phyloP scores from a whole-genome alignment of 1,284 basidiomycete species.

The Singerocomus rubriflavus region DNA sequence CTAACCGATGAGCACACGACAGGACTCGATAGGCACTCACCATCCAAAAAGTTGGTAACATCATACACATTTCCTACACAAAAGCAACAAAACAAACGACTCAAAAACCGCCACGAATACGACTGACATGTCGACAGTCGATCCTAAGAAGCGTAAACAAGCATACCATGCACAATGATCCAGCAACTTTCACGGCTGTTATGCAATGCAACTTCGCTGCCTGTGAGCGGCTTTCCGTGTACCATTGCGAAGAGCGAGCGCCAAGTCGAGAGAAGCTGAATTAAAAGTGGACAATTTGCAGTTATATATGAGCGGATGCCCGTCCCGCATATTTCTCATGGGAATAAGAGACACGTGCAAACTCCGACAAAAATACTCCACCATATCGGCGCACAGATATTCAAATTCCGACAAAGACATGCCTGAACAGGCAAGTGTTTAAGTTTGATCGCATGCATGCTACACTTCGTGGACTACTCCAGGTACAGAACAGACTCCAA shows the following conservation, averaged over 20 bases:
- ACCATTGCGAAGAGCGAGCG: conserved; percentile 14
- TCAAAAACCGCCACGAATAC: conserved; percentile 2
- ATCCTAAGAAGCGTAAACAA: neutral
- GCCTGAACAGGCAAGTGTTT: conserved; percentile 7
- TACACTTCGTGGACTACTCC: neutral
- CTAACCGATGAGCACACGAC: conserved; percentile 8
- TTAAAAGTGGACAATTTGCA: neutral
- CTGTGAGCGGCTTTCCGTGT: conserved; percentile 21
- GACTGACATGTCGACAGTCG: neutral
- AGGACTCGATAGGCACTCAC: conserved; percentile 30
- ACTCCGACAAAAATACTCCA: conserved; percentile 5
- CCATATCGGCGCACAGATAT: neutral
- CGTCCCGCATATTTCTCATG: conserved; percentile 13
- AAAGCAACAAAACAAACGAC: neutral
- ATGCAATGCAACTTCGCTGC: conserved; percentile 64
- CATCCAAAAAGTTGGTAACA: conserved; percentile 72
- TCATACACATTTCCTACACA: conserved; percentile 63
- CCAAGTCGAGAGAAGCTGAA: neutral
- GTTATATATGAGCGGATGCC: neutral
- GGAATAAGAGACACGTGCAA: neutral
- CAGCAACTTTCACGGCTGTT: conserved; percentile 75
- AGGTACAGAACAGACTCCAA: conserved; percentile 4
- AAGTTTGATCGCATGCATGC: conserved; percentile 9
- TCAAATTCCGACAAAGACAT: conserved; percentile 10
- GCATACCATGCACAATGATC: conserved; percentile 83